Conservation (phyloP, 2,329 filamentous ascomycete species). For the Colletotrichum liriopes region DNA sequence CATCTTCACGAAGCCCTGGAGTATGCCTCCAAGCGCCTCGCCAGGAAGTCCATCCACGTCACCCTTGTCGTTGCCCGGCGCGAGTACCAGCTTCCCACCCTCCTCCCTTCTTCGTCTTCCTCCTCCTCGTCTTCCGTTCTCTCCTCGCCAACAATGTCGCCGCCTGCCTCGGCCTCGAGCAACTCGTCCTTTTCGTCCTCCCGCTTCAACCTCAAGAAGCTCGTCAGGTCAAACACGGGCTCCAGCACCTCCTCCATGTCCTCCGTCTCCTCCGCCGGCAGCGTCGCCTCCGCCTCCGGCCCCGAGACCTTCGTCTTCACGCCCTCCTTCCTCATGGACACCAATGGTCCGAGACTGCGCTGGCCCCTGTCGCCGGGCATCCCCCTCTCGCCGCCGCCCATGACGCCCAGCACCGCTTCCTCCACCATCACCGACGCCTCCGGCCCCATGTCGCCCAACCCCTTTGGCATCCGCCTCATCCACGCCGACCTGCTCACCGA, state of each 20-base stretch:
- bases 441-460: slow-evolving; percentile 53
- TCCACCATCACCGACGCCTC: slow-evolving; percentile 54
- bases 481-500: slow-evolving; percentile 62
- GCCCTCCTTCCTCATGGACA: slow-evolving; percentile 50
- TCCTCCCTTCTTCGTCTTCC: slow-evolving; percentile 47
- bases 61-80: slow-evolving; percentile 72
- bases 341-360: slow-evolving; percentile 47
- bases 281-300: slow-evolving; percentile 38
- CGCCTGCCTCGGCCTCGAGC: slow-evolving; percentile 42
- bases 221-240: slow-evolving; percentile 58
- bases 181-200: slow-evolving; percentile 48
- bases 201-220: slow-evolving; percentile 52
- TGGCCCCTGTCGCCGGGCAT: slow-evolving; percentile 58
- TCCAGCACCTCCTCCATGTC: slow-evolving; percentile 46
- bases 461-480: slow-evolving; percentile 67
- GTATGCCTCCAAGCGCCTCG: slow-evolving; percentile 70
- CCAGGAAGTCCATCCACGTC: slow-evolving; percentile 69
- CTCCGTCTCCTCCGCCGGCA: slow-evolving; percentile 41
- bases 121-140: slow-evolving; percentile 46
- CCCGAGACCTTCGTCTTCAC: slow-evolving; percentile 53
- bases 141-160: slow-evolving; percentile 51
- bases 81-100: slow-evolving; percentile 69
- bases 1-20: slow-evolving; percentile 70
- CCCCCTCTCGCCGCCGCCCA: slow-evolving; percentile 59
- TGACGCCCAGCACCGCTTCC: slow-evolving; percentile 64